These are phyloP conservation scores for Gnomoniopsis sp. DNA, from an alignment of 2,329 filamentous ascomycete genomes.

Conservation along the genomic window DNA sequence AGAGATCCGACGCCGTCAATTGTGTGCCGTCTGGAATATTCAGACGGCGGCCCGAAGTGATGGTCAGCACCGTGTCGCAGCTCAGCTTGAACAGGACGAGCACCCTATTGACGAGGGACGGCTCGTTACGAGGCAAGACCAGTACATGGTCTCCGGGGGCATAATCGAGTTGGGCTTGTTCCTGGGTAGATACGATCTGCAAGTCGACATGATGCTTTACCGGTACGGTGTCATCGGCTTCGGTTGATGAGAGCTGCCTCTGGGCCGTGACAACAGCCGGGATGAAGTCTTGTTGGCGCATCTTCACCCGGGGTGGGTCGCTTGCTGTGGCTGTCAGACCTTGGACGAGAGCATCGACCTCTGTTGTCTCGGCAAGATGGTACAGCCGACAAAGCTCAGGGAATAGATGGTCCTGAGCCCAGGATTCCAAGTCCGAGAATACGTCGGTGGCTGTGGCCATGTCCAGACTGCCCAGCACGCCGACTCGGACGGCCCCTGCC, in stretches of 20 bases:
- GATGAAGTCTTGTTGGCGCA: too few species aligned
- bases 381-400: too few species aligned
- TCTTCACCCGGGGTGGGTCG: too few species aligned
- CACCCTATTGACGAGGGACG: neutral
- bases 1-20: neutral
- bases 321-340: too few species aligned
- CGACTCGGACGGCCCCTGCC: slow-evolving; percentile 38
- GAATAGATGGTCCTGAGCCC: too few species aligned
- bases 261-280: neutral
- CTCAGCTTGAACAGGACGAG: neutral
- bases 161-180: neutral
- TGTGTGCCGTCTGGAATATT: neutral
- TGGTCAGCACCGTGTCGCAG: neutral
- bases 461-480: neutral
- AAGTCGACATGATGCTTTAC: neutral
- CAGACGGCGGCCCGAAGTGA: neutral
- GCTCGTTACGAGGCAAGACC: neutral
- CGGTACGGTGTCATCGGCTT: neutral
- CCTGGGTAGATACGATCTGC: neutral
- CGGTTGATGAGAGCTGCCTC: neutral
- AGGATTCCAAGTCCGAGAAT: neutral
- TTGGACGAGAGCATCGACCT: too few species aligned
- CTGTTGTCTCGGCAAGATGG: too few species aligned
- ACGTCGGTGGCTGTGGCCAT: neutral
- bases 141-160: neutral